Evolutionary conservation across 495 filamentous ascomycete genomes (phyloP).

Genomic region (Tuber brumale): DNA sequence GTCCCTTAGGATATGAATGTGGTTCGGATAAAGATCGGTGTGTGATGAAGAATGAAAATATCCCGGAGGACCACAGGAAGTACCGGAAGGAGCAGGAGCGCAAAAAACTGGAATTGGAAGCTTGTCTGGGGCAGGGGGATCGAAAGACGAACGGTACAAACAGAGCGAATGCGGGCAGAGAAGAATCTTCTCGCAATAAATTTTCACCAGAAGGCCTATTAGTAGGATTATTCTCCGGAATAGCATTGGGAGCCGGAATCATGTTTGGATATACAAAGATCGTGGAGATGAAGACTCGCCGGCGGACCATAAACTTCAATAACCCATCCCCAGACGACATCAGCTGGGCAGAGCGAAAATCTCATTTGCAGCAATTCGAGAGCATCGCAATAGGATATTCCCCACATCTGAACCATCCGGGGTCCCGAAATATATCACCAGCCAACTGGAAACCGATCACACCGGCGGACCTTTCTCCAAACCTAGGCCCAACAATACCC

Average conservation of each 20-base stretch:
- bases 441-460: slow-evolving; percentile 17
- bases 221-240: slow-evolving; percentile 36
- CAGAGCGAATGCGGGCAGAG: not conserved
- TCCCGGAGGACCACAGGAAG: slow-evolving; percentile 23
- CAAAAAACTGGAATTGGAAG: not conserved
- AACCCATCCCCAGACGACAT: slow-evolving; percentile 29
- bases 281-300: slow-evolving; percentile 29
- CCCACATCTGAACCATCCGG: not conserved
- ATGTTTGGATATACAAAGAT: slow-evolving; percentile 33
- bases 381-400: slow-evolving; percentile 27
- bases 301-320: slow-evolving; percentile 33
- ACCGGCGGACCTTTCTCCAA: slow-evolving; percentile 22
- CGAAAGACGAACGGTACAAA: not conserved
- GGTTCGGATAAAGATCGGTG: slow-evolving; percentile 21
- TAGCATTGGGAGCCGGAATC: slow-evolving; percentile 26
- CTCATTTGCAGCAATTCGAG: slow-evolving; percentile 6
- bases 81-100: slow-evolving; percentile 15
- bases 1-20: slow-evolving; percentile 36
- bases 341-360: slow-evolving; percentile 15
- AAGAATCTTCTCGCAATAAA: not conserved
- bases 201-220: slow-evolving; percentile 29
- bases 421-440: slow-evolving; percentile 10
- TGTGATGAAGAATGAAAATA: slow-evolving; percentile 32
- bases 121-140: not conserved
- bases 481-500: slow-evolving; percentile 29